phyloP scores from a whole-genome alignment of 2,329 filamentous ascomycete species.

The Penicillium sp. region DNA sequence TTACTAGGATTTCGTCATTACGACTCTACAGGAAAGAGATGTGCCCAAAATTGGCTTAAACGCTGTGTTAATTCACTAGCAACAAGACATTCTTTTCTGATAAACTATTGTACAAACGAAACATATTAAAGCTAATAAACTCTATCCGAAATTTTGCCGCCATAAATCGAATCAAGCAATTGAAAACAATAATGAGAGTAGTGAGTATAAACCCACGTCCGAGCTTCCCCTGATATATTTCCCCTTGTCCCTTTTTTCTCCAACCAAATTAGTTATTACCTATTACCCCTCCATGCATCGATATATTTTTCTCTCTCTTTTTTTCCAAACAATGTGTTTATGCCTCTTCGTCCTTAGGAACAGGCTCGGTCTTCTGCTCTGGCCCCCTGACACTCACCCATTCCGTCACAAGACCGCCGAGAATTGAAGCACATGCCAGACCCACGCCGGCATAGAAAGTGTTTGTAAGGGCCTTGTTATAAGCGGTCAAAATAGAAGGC shows the following conservation, averaged over 20 bases:
- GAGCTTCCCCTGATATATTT: neutral
- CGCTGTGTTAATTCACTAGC: neutral
- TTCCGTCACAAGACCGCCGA: conserved; percentile 11
- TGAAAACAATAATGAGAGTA: neutral
- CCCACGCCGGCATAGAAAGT: conserved; percentile 9
- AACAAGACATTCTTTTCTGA: neutral
- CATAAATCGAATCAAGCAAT: neutral
- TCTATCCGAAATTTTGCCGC: neutral
- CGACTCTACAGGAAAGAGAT: neutral
- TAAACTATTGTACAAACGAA: neutral
- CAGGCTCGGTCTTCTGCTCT: conserved; percentile 18
- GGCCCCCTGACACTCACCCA: conserved; percentile 12
- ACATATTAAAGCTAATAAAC: neutral
- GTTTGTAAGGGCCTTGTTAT: conserved; percentile 12
- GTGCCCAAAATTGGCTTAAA: neutral
- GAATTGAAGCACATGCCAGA: conserved; percentile 9
- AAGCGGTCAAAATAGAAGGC: conserved; percentile 8
- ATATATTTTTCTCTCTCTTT: neutral
- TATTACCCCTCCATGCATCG: neutral
- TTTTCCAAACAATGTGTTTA: neutral
- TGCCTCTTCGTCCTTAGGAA: neutral
- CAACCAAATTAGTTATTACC: neutral
- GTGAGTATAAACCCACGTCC: neutral
- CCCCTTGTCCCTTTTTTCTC: neutral
- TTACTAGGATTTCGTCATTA: neutral